Evolutionary conservation across 139 green algal genomes (phyloP), one percentile per base, ranked within the genome.

Genomic region (Volvox africanus): DNA sequence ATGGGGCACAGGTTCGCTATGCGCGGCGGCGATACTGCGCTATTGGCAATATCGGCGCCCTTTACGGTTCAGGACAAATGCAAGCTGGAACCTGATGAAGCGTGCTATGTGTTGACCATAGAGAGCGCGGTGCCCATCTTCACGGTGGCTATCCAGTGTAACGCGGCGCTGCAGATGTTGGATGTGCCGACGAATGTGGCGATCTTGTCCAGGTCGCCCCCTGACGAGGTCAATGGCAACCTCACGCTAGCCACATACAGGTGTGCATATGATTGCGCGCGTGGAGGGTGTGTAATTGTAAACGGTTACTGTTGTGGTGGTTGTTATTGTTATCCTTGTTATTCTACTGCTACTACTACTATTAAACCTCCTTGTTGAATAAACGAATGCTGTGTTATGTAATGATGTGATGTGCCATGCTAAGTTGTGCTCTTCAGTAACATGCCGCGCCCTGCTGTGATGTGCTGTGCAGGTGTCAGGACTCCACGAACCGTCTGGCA

Each of bases 201-300:
- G 61, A 96, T 98, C 67, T 69, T 96, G 20, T 95, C 90, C 79
- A 44, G 88, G 24, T 94, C 90, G 17, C 91, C 94, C 1, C 67
- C 92, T 19, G 93, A 97, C 35, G 61, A 86, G 14, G 50, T 78
- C 44, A 92, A 90, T 33, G 94, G 93, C 76, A 96, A 93, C 89
- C 79, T 93, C n/a, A 95, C 94, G 35, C 91, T 97, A 0, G 96
- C 95, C 30, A 97, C 96, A 1, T 97, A 97, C 94, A 94, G 95
- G 93, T 95, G 76, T 19, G 85, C 9, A 9, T 55, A 55, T 55
- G 44, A n/a, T n/a, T 69, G 37, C 21, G 73, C 9, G 9, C 17
- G 80, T n/a, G n/a, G n/a, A n/a, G n/a, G n/a, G 44, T 55, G 44
- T 55, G 44, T 55, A 55, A 14, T 5, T 9, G 9, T 55, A 9